Base-by-base conservation (phyloP, 129 eudicot species). In the Flaveria sonorensis region DNA sequence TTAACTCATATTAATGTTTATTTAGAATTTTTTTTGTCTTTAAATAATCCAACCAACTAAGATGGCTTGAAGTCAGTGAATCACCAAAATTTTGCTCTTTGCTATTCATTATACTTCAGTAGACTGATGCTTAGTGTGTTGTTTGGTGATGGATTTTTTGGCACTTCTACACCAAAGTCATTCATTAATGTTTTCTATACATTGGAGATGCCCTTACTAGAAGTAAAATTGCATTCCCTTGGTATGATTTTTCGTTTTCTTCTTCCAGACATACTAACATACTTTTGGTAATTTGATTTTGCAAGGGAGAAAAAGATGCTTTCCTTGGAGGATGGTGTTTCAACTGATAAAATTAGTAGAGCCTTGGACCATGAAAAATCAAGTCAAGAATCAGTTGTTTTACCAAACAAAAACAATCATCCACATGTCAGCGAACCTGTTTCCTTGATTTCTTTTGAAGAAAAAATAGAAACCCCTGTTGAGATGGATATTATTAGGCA, bases 401-500 rank as follows among this genome's bases (percentile, higher is more conserved):
- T 59, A 57, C 84, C 83, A 63, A 83, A 77, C 39, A 69, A 72
- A 47, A 83, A 80, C 82, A 70, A 57, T 48, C 76, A 83, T 59
- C 77, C 52, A 42, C 94, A 51, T 45, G 78, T 60, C 68, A 84
- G 79, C 30, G 98, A 94, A 81, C 86, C 82, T 71, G 90, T 20
- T 70, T 80, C 90, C 46, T 87, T 94, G 86, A 94, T 94, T 76
- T 91, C 94, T 28, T 94, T 94, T 82, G 99, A 94, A 66, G 64
- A 84, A 65, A 80, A 65, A 28, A n/a, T 75, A 64, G 99, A 94
- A 79, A 67, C 77, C 39, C 77, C 87, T 70, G 70, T 78, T 48
- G 85, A 84, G 82, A 46, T 82, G 48, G 90, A 80, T 52, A 76
- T 91, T 68, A 70, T 88, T 24, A 87, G 92, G 76, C 99, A 94